phyloP scores from a whole-genome alignment of 1,139 yeast species.

The Geotrichum aggregatum region DNA sequence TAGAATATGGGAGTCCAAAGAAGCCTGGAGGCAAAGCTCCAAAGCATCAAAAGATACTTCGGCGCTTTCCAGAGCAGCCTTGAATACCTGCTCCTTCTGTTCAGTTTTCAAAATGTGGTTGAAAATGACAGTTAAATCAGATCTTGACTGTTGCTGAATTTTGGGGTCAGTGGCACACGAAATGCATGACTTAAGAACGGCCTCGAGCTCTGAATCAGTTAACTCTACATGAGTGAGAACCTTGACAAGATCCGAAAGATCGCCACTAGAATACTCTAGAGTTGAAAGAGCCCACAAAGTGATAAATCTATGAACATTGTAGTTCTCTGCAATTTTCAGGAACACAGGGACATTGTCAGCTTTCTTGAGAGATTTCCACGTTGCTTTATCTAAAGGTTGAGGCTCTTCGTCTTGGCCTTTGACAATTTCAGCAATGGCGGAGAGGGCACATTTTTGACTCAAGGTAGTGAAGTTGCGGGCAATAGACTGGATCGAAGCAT shows the following conservation, averaged over 20 bases:
- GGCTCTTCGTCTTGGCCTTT: constrained; percentile 24
- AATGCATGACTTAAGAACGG: constrained; percentile 18
- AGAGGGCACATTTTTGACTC: constrained; percentile 37
- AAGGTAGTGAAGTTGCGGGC: constrained; percentile 45
- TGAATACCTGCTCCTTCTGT: constrained; percentile 43
- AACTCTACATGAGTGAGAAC: constrained; percentile 30
- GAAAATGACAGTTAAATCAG: constrained; percentile 25
- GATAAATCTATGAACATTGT: constrained; percentile 34
- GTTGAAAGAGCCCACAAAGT: constrained; percentile 32
- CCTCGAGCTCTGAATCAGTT: constrained; percentile 23
- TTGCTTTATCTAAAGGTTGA: constrained; percentile 26
- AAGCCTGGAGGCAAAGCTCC: constrained; percentile 66
- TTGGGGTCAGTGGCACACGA: constrained; percentile 12
- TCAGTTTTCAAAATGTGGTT: constrained; percentile 39
- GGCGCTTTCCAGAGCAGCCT: constrained; percentile 41
- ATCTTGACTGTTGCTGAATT: constrained; percentile 4
- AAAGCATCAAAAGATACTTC: constrained; percentile 50
- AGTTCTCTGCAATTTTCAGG: constrained; percentile 29
- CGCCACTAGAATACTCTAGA: constrained; percentile 26
- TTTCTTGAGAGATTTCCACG: constrained; percentile 29
- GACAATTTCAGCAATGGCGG: constrained; percentile 40
- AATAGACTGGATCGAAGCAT: constrained; percentile 69
- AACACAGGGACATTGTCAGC: constrained; percentile 20
- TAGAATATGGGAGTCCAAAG: constrained; percentile 39
- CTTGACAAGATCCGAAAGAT: constrained; percentile 28